Conservation (phyloP, 371 early-diverging fungal genomes). For the Entomophthora muscae region DNA sequence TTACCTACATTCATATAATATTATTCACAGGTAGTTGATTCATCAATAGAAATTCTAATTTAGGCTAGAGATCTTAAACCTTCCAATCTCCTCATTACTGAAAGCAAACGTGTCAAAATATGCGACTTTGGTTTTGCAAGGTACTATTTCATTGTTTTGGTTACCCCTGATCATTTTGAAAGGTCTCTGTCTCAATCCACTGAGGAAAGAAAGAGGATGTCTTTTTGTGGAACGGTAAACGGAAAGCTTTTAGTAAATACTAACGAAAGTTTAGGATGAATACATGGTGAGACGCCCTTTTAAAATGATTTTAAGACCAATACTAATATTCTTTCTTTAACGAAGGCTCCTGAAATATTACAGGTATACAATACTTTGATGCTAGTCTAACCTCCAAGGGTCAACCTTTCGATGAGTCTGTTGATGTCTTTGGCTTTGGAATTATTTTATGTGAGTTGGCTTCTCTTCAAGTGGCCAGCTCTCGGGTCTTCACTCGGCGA, state of each 20-base stretch:
- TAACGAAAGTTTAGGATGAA: slow-evolving; percentile 1
- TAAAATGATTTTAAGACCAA: background rate
- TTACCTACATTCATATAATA: slow-evolving; percentile 29
- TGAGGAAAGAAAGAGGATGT: slow-evolving; percentile 25
- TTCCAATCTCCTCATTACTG: slow-evolving; percentile 6
- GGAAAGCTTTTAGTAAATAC: background rate
- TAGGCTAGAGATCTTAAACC: background rate
- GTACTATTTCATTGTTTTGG: background rate
- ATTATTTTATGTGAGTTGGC: slow-evolving; percentile 31
- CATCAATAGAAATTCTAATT: background rate
- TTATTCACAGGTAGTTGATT: slow-evolving; percentile 29
- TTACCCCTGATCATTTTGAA: slow-evolving; percentile 8
- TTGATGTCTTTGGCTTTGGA: slow-evolving; percentile 36
- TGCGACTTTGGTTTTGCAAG: slow-evolving; percentile 34
- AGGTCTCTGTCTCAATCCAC: slow-evolving; percentile 19
- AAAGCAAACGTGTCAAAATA: slow-evolving; percentile 16
- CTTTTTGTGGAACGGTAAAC: slow-evolving; percentile 36
- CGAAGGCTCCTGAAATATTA: slow-evolving; percentile 39
- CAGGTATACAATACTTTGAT: slow-evolving; percentile 7
- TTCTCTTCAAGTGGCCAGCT: slow-evolving; percentile 19
- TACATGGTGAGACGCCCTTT: slow-evolving; percentile 4
- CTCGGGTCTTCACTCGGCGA: slow-evolving; percentile 14
- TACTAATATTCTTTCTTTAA: background rate
- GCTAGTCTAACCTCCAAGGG: slow-evolving; percentile 11
- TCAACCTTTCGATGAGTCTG: slow-evolving; percentile 25